Percentiles rank a stretch among this genome's conserved stretches.
Evolutionary conservation across 176 grass and related monocot species (phyloP).

Genomic region (Eremochloa ophiuroides): DNA sequence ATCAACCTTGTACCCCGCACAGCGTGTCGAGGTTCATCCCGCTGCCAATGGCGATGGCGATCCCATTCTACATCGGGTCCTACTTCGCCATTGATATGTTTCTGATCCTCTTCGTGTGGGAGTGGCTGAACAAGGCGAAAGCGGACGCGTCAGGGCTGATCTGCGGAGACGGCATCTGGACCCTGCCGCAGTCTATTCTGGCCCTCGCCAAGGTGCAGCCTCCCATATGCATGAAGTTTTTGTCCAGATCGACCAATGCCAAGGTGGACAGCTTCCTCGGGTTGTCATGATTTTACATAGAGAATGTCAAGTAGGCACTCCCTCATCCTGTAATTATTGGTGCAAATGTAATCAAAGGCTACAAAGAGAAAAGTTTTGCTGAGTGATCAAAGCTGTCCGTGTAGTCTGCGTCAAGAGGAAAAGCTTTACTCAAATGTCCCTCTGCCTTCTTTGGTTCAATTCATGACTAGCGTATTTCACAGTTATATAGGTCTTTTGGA

Average conservation of each 20-base stretch:
- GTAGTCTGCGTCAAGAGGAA: neutral
- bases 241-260: constrained; percentile 37
- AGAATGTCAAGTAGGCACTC: neutral
- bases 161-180: constrained; percentile 93
- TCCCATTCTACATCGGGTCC: constrained; percentile 85
- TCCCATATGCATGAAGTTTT: constrained; percentile 94
- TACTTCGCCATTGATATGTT: constrained; percentile 98
- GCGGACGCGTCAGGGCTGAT: constrained; percentile 85
- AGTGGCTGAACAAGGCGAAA: constrained; percentile 58
- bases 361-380: constrained; percentile 7
- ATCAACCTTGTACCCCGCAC: constrained; percentile 56
- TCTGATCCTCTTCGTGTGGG: constrained; percentile 75
- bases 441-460: neutral
- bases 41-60: constrained; percentile 92
- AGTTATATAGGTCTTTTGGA: neutral
- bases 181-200: constrained; percentile 76
- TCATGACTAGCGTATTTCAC: no score
- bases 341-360: neutral
- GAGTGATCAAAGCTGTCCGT: neutral
- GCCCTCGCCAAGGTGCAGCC: constrained; percentile 73
- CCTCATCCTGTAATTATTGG: constrained; percentile 32
- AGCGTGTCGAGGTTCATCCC: constrained; percentile 65
- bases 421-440: neutral
- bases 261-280: constrained; percentile 44
- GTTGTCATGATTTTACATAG: neutral